phyloP scores from a whole-genome alignment of 495 filamentous ascomycete genomes.

The Penicillium subrubescens region DNA sequence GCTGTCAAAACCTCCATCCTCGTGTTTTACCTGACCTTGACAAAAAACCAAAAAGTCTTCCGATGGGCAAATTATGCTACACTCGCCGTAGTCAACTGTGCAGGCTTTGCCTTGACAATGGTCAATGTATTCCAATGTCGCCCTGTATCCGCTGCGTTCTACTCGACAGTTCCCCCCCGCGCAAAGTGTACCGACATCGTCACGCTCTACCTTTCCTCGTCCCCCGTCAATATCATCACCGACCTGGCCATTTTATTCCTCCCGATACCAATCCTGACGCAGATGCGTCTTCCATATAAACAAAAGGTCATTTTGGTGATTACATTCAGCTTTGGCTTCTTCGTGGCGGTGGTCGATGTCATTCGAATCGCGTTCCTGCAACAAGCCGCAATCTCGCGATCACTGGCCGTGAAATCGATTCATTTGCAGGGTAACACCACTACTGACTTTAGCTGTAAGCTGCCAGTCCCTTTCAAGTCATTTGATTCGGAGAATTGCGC shows the following conservation, averaged over 20 bases:
- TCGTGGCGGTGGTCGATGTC: constrained; percentile 86
- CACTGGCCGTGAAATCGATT: constrained; percentile 32
- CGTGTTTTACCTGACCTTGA: constrained; percentile 80
- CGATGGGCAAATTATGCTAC: constrained; percentile 70
- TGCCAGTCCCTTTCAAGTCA: neutral
- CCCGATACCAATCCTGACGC: constrained; percentile 84
- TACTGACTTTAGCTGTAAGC: constrained; percentile 59
- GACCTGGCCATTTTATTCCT: constrained; percentile 79
- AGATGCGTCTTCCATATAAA: constrained; percentile 77
- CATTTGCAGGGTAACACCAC: constrained; percentile 35
- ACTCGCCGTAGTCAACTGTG: constrained; percentile 71
- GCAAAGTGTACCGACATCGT: constrained; percentile 72
- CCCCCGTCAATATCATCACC: constrained; percentile 83
- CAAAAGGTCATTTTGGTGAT: constrained; percentile 84
- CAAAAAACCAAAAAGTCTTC: constrained; percentile 72
- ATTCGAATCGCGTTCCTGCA: constrained; percentile 89
- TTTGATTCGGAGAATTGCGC: neutral
- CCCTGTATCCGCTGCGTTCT: constrained; percentile 68
- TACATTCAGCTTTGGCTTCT: constrained; percentile 81
- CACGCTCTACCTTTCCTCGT: constrained; percentile 80
- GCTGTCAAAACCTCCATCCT: constrained; percentile 85
- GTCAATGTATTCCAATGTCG: constrained; percentile 87
- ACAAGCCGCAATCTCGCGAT: constrained; percentile 56
- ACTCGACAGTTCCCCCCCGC: constrained; percentile 39
- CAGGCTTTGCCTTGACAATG: constrained; percentile 77